Evolutionary conservation across 2,329 filamentous ascomycete genomes (phyloP).

Genomic region (Daldinia sp.): DNA sequence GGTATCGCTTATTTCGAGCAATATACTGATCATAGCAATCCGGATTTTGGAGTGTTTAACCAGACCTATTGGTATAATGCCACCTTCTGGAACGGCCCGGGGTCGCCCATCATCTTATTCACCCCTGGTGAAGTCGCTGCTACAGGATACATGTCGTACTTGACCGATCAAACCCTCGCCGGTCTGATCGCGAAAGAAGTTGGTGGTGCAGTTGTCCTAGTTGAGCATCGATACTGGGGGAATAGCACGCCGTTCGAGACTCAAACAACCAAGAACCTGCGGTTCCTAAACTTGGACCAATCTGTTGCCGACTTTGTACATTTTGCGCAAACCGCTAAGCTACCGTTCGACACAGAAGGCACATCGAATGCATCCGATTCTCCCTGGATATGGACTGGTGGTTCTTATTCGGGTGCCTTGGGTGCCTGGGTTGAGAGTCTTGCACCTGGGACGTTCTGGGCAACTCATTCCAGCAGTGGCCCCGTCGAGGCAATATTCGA

Average conservation of each 20-base stretch:
- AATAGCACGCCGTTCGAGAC: constrained; percentile 64
- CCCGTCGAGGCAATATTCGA: constrained; percentile 67
- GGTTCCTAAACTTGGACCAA: constrained; percentile 66
- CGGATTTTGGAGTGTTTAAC: constrained; percentile 65
- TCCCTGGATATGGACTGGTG: constrained; percentile 68
- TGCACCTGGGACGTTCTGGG: constrained; percentile 69
- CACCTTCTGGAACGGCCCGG: constrained; percentile 65
- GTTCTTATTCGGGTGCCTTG: constrained; percentile 68
- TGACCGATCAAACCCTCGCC: constrained; percentile 62
- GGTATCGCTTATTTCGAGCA: constrained; percentile 60
- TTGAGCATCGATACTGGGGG: constrained; percentile 72
- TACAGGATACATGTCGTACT: constrained; percentile 60
- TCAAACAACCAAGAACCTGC: constrained; percentile 65
- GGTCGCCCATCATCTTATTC: constrained; percentile 65
- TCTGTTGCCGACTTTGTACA: constrained; percentile 65
- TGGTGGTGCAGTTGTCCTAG: constrained; percentile 64
- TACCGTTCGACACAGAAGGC: constrained; percentile 64
- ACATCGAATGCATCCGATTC: constrained; percentile 63
- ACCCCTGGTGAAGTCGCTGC: constrained; percentile 66
- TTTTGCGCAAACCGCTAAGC: constrained; percentile 64
- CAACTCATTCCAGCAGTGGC: constrained; percentile 68
- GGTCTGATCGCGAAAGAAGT: constrained; percentile 65
- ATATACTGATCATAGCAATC: constrained; percentile 69
- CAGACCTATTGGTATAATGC: constrained; percentile 64
- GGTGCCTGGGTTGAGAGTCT: constrained; percentile 66